Percentiles rank a stretch among this genome's conserved stretches.
These are phyloP conservation scores for Sarocladium brachiariae DNA, from an alignment of 2,329 filamentous ascomycete genomes.

Conservation along the genomic window DNA sequence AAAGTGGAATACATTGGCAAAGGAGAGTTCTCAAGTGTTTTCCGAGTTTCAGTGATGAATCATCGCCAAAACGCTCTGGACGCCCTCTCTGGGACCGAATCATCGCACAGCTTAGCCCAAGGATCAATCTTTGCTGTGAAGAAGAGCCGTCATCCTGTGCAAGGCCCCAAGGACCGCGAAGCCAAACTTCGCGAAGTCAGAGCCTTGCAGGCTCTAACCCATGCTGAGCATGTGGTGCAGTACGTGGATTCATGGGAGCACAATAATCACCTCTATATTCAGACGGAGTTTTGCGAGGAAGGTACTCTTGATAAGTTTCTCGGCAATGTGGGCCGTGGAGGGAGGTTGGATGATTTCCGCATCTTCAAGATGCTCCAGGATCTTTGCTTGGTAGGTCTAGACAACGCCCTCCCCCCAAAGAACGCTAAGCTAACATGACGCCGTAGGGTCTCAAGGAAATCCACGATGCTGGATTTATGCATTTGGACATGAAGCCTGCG, in stretches of 20 bases:
- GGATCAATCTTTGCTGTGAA: slow-evolving; percentile 82
- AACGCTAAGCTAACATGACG: not conserved
- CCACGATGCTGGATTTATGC: slow-evolving; percentile 79
- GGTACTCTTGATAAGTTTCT: slow-evolving; percentile 86
- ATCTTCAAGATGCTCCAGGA: slow-evolving; percentile 98
- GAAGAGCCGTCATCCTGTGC: slow-evolving; percentile 76
- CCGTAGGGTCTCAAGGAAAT: slow-evolving; percentile 78
- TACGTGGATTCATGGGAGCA: slow-evolving; percentile 86
- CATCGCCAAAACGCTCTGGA: slow-evolving; percentile 25
- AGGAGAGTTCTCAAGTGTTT: slow-evolving; percentile 92
- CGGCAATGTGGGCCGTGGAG: slow-evolving; percentile 71
- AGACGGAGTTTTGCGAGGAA: slow-evolving; percentile 95
- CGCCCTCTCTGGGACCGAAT: slow-evolving; percentile 35
- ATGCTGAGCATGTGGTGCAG: slow-evolving; percentile 78
- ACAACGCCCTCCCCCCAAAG: not conserved
- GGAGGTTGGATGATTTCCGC: slow-evolving; percentile 88
- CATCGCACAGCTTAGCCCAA: slow-evolving; percentile 39
- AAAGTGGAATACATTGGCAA: slow-evolving; percentile 74
- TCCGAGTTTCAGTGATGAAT: slow-evolving; percentile 55
- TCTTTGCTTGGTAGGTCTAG: slow-evolving; percentile 61
- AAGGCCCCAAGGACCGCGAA: slow-evolving; percentile 72
- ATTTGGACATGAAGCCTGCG: slow-evolving; percentile 78
- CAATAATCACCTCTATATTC: slow-evolving; percentile 82
- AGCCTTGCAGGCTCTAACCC: slow-evolving; percentile 67
- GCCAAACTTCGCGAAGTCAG: slow-evolving; percentile 78